Percentiles rank a stretch among this genome's conserved stretches.
These are phyloP conservation scores for Asclepias syriaca DNA, from an alignment of 257 asterid genomes.

Conservation along the genomic window DNA sequence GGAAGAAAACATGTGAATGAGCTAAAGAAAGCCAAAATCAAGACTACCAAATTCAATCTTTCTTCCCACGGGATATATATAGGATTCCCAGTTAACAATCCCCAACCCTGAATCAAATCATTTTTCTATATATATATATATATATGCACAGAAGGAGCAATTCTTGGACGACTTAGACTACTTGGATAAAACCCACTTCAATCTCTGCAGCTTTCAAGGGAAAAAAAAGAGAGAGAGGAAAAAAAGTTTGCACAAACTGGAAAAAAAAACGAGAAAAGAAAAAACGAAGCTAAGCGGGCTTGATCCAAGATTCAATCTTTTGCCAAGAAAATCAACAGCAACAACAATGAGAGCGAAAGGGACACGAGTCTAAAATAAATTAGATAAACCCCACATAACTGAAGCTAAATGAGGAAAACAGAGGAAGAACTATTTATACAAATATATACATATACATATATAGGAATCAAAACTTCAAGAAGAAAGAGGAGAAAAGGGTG, in stretches of 20 bases:
- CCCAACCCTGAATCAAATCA: slow-evolving; percentile 27
- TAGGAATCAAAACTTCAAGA: background rate
- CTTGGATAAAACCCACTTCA: background rate
- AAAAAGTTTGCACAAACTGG: background rate
- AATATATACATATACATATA: no score
- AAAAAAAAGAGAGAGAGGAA: background rate
- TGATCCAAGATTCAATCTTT: slow-evolving; percentile 34
- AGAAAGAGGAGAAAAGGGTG: background rate
- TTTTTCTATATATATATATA: slow-evolving; percentile 2
- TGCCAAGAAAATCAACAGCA: slow-evolving; percentile 9
- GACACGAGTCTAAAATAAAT: background rate
- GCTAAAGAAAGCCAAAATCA: slow-evolving; percentile 15
- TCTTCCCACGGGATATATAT: slow-evolving; percentile 7
- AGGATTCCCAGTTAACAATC: slow-evolving; percentile 18
- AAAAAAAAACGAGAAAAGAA: background rate
- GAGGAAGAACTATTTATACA: background rate
- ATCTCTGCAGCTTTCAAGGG: background rate
- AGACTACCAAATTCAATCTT: slow-evolving; percentile 17
- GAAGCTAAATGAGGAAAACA: background rate
- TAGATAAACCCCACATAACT: background rate
- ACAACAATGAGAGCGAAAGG: background rate
- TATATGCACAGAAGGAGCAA: background rate
- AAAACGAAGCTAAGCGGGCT: slow-evolving; percentile 18
- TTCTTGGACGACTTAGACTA: background rate
- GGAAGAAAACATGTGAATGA: background rate